These are phyloP conservation scores for Aspergillus sp. DNA, from an alignment of 2,329 filamentous ascomycete genomes.

Conservation along the genomic window DNA sequence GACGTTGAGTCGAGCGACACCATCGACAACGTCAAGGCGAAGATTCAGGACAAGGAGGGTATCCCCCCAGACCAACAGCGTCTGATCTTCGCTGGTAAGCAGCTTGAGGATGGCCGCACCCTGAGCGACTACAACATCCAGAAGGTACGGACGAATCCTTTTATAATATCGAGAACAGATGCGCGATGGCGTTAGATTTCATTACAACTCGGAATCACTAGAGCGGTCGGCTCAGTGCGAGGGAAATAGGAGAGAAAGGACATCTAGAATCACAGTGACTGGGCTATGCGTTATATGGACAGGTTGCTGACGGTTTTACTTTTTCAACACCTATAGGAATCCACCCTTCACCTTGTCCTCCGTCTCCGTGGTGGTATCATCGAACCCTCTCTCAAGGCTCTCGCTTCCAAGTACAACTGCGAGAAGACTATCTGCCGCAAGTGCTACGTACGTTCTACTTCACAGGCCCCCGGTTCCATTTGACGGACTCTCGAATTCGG, in stretches of 20 bases:
- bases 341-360: conserved; percentile 95
- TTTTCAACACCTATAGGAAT: conserved; percentile 57
- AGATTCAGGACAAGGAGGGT: conserved; percentile 99
- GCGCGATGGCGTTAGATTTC: neutral
- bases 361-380: conserved; percentile 99
- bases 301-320: conserved; percentile 22
- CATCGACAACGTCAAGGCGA: conserved; percentile 99
- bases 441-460: conserved; percentile 75
- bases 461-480: neutral
- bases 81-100: conserved; percentile 97
- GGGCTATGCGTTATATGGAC: neutral
- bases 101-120: conserved; percentile 96
- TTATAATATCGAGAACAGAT: neutral
- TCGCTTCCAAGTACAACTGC: conserved; percentile 99
- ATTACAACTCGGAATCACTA: neutral
- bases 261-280: no score
- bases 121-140: conserved; percentile 99
- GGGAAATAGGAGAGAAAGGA: neutral
- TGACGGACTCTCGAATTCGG: neutral
- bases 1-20: conserved; percentile 99
- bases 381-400: conserved; percentile 96
- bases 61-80: conserved; percentile 98
- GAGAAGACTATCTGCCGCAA: conserved; percentile 99
- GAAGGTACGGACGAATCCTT: conserved; percentile 58
- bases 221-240: neutral